A percentile compares a stretch with the other conserved stretches of the same genome.
Evolutionary conservation across 371 early-diverging fungal species (phyloP).

Genomic region (Rhizopus arrhizus): DNA sequence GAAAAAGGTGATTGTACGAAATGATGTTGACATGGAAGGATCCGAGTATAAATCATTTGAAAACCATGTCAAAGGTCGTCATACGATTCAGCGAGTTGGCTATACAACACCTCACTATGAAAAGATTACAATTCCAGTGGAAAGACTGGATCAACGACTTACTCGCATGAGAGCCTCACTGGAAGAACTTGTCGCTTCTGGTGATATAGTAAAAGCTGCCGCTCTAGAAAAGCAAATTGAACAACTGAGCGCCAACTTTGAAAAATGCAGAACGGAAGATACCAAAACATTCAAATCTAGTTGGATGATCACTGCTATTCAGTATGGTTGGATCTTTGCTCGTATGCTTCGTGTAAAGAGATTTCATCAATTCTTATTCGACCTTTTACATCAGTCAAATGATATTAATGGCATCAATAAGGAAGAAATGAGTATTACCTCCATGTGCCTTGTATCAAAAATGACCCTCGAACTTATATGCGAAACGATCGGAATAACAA

Average conservation of each 20-base stretch:
- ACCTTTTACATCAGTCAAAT: conserved; percentile 6
- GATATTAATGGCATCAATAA: conserved; percentile 19
- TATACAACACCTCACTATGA: too few relatives aligned
- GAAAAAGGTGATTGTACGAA: too few relatives aligned
- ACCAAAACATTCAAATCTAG: neutral
- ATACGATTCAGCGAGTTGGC: too few relatives aligned
- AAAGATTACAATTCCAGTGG: too few relatives aligned
- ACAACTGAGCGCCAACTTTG: conserved; percentile 5
- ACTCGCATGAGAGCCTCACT: conserved; percentile 18
- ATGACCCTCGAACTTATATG: neutral
- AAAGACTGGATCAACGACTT: too few relatives aligned
- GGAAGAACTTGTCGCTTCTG: neutral
- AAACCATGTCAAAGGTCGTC: too few relatives aligned
- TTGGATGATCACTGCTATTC: conserved; percentile 38
- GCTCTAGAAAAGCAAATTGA: conserved; percentile 6
- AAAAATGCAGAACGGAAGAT: neutral
- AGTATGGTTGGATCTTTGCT: conserved; percentile 53
- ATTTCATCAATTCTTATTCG: conserved; percentile 49
- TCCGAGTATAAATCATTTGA: too few relatives aligned
- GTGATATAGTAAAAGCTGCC: conserved; percentile 7
- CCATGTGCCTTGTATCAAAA: conserved; percentile 12
- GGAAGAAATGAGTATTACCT: conserved; percentile 11
- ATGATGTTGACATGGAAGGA: too few relatives aligned
- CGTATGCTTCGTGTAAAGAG: conserved; percentile 42
- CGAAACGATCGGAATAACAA: conserved; percentile 27